phyloP scores from a whole-genome alignment of 2,329 filamentous ascomycete species.

The Ascochyta rabiei region DNA sequence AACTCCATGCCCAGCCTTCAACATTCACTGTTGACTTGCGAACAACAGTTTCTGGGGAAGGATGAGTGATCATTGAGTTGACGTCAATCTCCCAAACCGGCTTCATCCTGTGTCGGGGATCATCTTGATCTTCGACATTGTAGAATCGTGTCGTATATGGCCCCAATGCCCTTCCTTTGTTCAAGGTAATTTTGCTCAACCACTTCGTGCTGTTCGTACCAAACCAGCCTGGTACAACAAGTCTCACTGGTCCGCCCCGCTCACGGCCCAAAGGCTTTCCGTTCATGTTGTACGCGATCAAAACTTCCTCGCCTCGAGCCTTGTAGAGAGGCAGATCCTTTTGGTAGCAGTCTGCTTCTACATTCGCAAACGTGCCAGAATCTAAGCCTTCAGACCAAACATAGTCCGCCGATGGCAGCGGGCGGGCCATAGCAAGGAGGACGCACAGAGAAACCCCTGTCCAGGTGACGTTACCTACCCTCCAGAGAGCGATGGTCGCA shows the following conservation, averaged over 20 bases:
- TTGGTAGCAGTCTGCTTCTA: conserved; percentile 37
- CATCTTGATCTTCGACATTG: conserved; percentile 26
- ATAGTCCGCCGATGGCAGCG: conserved; percentile 18
- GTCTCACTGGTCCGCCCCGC: conserved; percentile 38
- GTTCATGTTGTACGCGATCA: conserved; percentile 40
- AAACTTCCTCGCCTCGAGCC: conserved; percentile 28
- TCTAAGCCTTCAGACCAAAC: conserved; percentile 43
- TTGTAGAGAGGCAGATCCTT: conserved; percentile 41
- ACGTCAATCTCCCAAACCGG: conserved; percentile 37
- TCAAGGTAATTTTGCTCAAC: conserved; percentile 33
- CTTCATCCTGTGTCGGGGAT: conserved; percentile 8
- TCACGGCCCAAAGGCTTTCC: conserved; percentile 24
- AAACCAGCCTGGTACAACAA: conserved; percentile 43
- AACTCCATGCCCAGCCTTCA: conserved; percentile 38
- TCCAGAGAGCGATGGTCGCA: conserved; percentile 34
- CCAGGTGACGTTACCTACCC: conserved; percentile 46
- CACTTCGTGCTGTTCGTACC: conserved; percentile 44
- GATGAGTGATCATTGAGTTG: conserved; percentile 37
- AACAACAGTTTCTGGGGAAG: conserved; percentile 17
- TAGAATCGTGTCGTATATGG: conserved; percentile 39
- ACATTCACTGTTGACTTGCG: conserved; percentile 7
- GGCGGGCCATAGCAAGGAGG: conserved; percentile 29
- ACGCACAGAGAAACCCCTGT: conserved; percentile 38
- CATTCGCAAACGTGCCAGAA: conserved; percentile 29
- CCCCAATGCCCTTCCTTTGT: conserved; percentile 23